Evolutionary conservation across 2,329 filamentous ascomycete genomes (phyloP), one percentile per base, ranked within the genome.

Genomic region (Venturiaceae sp.): DNA sequence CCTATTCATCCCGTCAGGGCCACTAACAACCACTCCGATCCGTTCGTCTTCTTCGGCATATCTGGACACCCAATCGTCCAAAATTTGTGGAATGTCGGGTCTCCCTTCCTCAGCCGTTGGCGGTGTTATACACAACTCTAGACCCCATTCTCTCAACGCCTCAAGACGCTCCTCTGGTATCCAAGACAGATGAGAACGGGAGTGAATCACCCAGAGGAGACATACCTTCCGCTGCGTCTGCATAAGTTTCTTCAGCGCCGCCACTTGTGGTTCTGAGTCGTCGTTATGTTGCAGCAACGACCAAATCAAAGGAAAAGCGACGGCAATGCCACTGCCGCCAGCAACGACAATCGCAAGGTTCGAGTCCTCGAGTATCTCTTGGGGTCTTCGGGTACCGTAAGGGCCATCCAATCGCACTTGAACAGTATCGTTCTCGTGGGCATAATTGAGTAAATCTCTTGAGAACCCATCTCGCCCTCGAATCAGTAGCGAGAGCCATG

Each of bases 251-350:
- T 52, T 55, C 61, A 30, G 53, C 54, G 57, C 37, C 11, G 53
- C 62, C 60, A 34, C 60, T 50, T 62, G 26, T 65, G 66, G 57
- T 60, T 64, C 65, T 62, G 58, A 37, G 62, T 11, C n/a, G n/a
- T 21, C 23, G 14, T 52, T 11, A 60, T 66, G 64, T 63, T 64
- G 53, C 0, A 77, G 66, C 1, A 83, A 66, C n/a, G 78, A 72
- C 72, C 80, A 83, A 1, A 81, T 72, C 2, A 87, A 71, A 0
- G 83, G 83, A 64, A 84, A 85, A 0, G 79, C 77, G 26, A 86
- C 83, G 1, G 83, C 84, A 47, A 87, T 84, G 5, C 84, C 84
- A 30, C 80, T 83, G 0, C 84, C 84, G 3, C 84, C 83, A 1
- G 83, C 83, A 8, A 87, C 72, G 11, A 87, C 66, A 3, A 87